Evolutionary conservation across 805 yeast genomes (phyloP).

Genomic region (Myxozyma neotropica): DNA sequence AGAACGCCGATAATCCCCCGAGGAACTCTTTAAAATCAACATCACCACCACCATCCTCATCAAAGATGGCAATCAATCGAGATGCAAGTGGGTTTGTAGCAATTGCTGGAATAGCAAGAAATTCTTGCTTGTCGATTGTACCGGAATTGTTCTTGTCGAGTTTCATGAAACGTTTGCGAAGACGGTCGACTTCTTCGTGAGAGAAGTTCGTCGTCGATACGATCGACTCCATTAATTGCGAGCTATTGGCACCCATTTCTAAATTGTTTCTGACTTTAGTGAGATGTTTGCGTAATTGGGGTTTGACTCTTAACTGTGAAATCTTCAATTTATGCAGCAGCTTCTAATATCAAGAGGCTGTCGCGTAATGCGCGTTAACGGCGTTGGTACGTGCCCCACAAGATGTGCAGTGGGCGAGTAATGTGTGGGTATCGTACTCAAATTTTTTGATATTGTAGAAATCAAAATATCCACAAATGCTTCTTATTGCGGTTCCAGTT

Average conservation of each 20-base stretch:
- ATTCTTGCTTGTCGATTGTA: conserved; percentile 86
- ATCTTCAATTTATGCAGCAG: too few species aligned
- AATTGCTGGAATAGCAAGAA: conserved; percentile 90
- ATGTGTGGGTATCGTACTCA: not conserved
- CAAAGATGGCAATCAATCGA: conserved; percentile 91
- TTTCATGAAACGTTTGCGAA: conserved; percentile 92
- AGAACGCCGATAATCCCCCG: conserved; percentile 80
- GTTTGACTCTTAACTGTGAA: too few species aligned
- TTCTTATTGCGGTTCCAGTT: too few species aligned
- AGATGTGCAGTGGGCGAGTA: not conserved
- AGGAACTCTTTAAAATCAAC: conserved; percentile 96
- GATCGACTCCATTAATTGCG: conserved; percentile 64
- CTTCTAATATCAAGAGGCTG: too few species aligned
- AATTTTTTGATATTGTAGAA: not conserved
- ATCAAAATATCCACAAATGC: too few species aligned
- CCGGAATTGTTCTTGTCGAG: conserved; percentile 92
- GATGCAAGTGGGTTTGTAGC: conserved; percentile 86
- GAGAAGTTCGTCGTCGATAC: conserved; percentile 86
- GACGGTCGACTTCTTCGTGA: conserved; percentile 85
- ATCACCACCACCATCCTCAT: conserved; percentile 87
- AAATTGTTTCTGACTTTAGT: not conserved
- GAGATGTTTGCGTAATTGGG: too few species aligned
- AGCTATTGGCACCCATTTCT: conserved; percentile 62
- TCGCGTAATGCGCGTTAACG: too few species aligned
- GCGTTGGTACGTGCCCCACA: not conserved